A percentile compares a stretch with the other conserved stretches of the same genome.
These are phyloP conservation scores for Mercurialis annua DNA, from an alignment of 345 rosid species.

Conservation along the genomic window DNA sequence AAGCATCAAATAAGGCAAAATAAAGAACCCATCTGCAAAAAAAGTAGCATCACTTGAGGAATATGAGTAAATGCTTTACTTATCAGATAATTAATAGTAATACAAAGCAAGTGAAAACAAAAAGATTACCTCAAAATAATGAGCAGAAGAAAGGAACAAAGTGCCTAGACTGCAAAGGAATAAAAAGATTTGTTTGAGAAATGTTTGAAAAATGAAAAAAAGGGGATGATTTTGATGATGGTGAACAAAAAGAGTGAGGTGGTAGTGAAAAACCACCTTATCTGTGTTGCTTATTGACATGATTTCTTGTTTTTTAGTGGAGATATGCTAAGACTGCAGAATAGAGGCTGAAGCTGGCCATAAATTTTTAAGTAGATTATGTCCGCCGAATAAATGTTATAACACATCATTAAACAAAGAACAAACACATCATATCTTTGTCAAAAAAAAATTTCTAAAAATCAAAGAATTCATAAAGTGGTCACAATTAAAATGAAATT, in stretches of 20 bases:
- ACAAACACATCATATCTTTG: too few relatives aligned
- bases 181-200: conserved; percentile 1
- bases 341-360: too few relatives aligned
- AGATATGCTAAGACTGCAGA: too few relatives aligned
- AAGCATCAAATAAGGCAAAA: conserved; percentile 30
- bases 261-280: neutral
- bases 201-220: conserved; percentile 10
- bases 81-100: conserved; percentile 29
- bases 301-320: too few relatives aligned
- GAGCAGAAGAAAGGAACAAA: conserved; percentile 27
- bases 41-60: conserved; percentile 12
- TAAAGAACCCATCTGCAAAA: conserved; percentile 22
- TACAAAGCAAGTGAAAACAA: conserved; percentile 6
- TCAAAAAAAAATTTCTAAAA: too few relatives aligned
- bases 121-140: conserved; percentile 12
- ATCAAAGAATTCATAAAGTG: too few relatives aligned
- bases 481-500: too few relatives aligned
- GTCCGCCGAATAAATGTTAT: too few relatives aligned
- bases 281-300: neutral
- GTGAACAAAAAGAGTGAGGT: neutral
- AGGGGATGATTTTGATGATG: neutral
- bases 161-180: conserved; percentile 8
- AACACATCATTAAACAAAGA: too few relatives aligned
- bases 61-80: conserved; percentile 43
- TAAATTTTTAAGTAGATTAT: too few relatives aligned